Evolutionary conservation across 2,329 filamentous ascomycete species (phyloP).

Genomic region (Fusarium redolens): DNA sequence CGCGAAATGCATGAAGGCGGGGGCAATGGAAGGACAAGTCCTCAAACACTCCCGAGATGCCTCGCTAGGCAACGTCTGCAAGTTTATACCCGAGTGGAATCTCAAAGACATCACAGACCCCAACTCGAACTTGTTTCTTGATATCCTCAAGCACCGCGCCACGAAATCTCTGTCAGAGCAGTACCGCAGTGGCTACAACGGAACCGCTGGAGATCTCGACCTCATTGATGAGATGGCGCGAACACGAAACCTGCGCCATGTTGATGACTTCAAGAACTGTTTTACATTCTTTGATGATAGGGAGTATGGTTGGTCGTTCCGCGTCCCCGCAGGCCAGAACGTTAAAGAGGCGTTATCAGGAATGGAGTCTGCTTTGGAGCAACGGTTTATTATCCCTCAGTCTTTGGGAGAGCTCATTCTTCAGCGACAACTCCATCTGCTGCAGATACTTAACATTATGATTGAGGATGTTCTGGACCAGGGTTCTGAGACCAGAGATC

Average conservation of each 20-base stretch:
- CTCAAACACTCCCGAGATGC: constrained; percentile 51
- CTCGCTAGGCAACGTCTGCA: constrained; percentile 52
- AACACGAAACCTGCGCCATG: constrained; percentile 48
- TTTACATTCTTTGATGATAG: constrained; percentile 53
- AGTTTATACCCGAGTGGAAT: constrained; percentile 58
- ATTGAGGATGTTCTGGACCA: constrained; percentile 56
- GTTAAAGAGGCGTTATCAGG: too few relatives aligned
- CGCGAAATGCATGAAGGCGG: constrained; percentile 49
- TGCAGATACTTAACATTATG: constrained; percentile 55
- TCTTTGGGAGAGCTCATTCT: constrained; percentile 52
- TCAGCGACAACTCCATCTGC: constrained; percentile 50
- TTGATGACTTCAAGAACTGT: constrained; percentile 43
- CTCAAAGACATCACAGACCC: constrained; percentile 53
- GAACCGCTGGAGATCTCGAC: constrained; percentile 46
- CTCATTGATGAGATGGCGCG: constrained; percentile 52
- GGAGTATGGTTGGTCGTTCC: constrained; percentile 45
- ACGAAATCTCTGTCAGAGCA: constrained; percentile 50
- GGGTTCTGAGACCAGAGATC: constrained; percentile 47
- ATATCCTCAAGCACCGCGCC: constrained; percentile 53
- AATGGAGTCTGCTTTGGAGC: too few relatives aligned
- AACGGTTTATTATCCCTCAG: constrained; percentile 38
- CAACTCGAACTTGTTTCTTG: constrained; percentile 51
- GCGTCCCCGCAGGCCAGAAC: too few relatives aligned
- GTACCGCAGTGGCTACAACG: constrained; percentile 35
- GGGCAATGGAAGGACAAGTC: constrained; percentile 48